Evolutionary conservation across 1,284 basidiomycete species (phyloP).

Genomic region (Cystobasidium slooffiae): DNA sequence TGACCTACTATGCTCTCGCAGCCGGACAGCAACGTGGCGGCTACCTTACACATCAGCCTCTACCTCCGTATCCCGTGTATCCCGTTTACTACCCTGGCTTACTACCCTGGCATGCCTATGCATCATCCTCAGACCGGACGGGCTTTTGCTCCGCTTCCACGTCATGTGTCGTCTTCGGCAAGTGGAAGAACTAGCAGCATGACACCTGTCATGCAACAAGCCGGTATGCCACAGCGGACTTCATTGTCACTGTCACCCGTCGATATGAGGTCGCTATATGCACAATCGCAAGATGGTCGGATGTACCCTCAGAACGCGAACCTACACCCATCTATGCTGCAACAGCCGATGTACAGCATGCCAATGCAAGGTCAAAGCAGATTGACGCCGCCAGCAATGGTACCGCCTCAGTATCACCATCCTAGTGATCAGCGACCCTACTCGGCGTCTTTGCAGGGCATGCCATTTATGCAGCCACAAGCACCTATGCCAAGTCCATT

Average conservation of each 20-base stretch:
- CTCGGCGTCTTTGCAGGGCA: too few relatives aligned
- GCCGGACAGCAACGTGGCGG: conserved; percentile 39
- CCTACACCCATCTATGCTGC: not conserved
- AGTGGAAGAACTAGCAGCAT: not conserved
- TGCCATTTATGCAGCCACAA: not conserved
- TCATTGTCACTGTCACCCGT: conserved; percentile 26
- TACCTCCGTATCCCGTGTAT: not conserved
- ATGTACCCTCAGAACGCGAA: not conserved
- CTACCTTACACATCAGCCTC: conserved; percentile 29
- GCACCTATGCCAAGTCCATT: not conserved
- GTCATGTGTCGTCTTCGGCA: not conserved
- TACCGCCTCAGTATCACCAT: too few relatives aligned
- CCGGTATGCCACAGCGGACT: not conserved
- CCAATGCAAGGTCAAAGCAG: not conserved
- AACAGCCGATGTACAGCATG: not conserved
- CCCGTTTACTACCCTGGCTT: not conserved
- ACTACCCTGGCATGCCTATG: not conserved
- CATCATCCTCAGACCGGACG: not conserved
- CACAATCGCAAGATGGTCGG: not conserved
- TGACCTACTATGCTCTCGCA: conserved; percentile 42
- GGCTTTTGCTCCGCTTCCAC: not conserved
- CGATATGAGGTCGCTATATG: conserved; percentile 2
- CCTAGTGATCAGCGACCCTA: too few relatives aligned
- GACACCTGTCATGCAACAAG: conserved; percentile 1
- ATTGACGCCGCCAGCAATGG: not conserved